Percentiles rank a stretch among this genome's conserved stretches.
Conservation (phyloP, 1,284 basidiomycete genomes). For the Cutaneotrichosporon spelunceum region DNA sequence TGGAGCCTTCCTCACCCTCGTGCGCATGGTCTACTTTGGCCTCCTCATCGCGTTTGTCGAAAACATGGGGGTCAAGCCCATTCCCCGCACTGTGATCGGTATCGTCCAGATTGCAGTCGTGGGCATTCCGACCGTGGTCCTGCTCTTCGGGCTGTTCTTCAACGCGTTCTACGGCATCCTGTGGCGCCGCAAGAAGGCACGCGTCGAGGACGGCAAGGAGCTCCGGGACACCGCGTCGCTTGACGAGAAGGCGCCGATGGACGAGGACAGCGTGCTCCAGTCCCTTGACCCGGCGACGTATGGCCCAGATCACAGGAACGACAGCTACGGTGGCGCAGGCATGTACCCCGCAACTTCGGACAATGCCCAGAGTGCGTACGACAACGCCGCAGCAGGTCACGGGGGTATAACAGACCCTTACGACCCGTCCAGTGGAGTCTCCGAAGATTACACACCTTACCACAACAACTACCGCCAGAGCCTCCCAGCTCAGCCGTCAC, state of each 20-base stretch:
- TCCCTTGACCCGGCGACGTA: background rate
- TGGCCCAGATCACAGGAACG: background rate
- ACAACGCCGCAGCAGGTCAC: background rate
- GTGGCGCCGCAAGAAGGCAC: constrained; percentile 43
- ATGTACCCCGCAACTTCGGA: background rate
- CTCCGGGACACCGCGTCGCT: constrained; percentile 29
- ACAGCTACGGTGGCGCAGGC: background rate
- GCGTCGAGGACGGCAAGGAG: constrained; percentile 47
- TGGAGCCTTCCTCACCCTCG: constrained; percentile 39
- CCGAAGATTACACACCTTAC: background rate
- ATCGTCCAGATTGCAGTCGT: constrained; percentile 50
- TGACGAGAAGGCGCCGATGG: constrained; percentile 12
- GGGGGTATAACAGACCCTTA: background rate
- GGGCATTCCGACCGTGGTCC: constrained; percentile 47
- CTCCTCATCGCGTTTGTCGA: constrained; percentile 50
- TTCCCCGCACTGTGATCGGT: constrained; percentile 47
- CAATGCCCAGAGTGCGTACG: background rate
- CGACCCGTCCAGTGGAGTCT: background rate
- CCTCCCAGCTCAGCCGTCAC: background rate
- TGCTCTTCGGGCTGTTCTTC: constrained; percentile 79
- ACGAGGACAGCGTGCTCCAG: background rate
- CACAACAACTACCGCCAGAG: background rate
- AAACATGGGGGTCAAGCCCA: constrained; percentile 38
- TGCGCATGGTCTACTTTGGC: constrained; percentile 46
- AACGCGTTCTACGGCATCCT: constrained; percentile 56